Percentiles rank a stretch among this genome's conserved stretches.
phyloP scores from a whole-genome alignment of 75 land plant genomes.

The Sequoiadendron giganteum region DNA sequence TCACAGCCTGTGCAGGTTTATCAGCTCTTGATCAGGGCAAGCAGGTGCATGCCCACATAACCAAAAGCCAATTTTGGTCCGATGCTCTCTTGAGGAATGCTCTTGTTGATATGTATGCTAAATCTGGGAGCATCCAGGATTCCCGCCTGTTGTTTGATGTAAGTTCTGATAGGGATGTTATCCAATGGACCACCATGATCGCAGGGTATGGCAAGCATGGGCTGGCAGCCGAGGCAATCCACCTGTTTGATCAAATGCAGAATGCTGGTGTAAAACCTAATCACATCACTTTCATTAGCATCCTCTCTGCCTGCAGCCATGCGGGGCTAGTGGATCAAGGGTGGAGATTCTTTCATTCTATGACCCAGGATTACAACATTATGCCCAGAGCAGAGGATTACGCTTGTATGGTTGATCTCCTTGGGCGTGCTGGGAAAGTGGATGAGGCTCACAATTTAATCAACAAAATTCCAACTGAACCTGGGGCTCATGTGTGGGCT shows the following conservation, averaged over 20 bases:
- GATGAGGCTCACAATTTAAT: constrained; percentile 60
- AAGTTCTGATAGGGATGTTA: constrained; percentile 24
- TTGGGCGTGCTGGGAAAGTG: constrained; percentile 70
- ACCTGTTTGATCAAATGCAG: constrained; percentile 51
- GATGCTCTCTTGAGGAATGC: constrained; percentile 41
- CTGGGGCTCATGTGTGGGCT: constrained; percentile 77
- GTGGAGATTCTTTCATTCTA: constrained; percentile 40
- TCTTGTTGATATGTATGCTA: constrained; percentile 67
- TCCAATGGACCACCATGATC: constrained; percentile 67
- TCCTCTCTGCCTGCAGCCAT: constrained; percentile 68
- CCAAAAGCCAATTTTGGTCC: constrained; percentile 31
- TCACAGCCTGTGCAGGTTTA: constrained; percentile 13
- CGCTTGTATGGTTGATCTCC: constrained; percentile 72
- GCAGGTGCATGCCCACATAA: constrained; percentile 54
- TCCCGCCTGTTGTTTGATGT: constrained; percentile 40
- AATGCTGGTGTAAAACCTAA: constrained; percentile 44
- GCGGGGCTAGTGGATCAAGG: constrained; percentile 71
- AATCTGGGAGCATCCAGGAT: constrained; percentile 58
- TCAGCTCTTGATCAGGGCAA: constrained; percentile 46
- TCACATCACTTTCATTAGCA: constrained; percentile 51
- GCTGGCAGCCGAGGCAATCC: constrained; percentile 40
- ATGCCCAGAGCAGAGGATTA: constrained; percentile 66
- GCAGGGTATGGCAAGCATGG: constrained; percentile 72
- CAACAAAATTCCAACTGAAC: constrained; percentile 54
- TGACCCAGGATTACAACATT: constrained; percentile 36